These are phyloP conservation scores for Paecilomyces sp. DNA, from an alignment of 2,329 filamentous ascomycete genomes.

Conservation along the genomic window DNA sequence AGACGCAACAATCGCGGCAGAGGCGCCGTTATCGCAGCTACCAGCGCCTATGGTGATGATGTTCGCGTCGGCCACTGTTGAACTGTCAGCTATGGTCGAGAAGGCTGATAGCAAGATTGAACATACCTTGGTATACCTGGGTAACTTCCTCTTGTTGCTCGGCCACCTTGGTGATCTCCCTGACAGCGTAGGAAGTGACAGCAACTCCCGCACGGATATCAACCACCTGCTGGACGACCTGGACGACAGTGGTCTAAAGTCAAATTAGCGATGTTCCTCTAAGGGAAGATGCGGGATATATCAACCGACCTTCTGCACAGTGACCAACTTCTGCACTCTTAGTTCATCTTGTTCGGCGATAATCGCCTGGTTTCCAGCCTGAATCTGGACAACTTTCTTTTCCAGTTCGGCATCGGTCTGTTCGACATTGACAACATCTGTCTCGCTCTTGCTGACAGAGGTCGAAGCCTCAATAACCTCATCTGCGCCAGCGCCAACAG, in stretches of 20 bases:
- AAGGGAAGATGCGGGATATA: background rate
- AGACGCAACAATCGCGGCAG: background rate
- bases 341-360: background rate
- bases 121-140: background rate
- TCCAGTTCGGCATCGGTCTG: background rate
- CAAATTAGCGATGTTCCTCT: background rate
- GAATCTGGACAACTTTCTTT: background rate
- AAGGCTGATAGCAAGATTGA: background rate
- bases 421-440: background rate
- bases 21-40: background rate
- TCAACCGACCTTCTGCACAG: background rate
- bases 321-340: background rate
- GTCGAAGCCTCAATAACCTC: background rate
- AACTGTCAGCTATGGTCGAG: background rate
- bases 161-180: background rate
- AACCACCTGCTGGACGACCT: background rate
- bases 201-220: background rate
- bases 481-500: background rate
- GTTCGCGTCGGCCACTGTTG: background rate
- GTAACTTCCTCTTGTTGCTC: background rate
- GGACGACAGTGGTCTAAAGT: background rate
- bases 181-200: background rate
- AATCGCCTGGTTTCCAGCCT: background rate
- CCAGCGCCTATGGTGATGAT: background rate
- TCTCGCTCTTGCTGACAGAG: background rate